Evolutionary conservation across 148 eudicot species (phyloP).

Genomic region (Cornus suecica): DNA sequence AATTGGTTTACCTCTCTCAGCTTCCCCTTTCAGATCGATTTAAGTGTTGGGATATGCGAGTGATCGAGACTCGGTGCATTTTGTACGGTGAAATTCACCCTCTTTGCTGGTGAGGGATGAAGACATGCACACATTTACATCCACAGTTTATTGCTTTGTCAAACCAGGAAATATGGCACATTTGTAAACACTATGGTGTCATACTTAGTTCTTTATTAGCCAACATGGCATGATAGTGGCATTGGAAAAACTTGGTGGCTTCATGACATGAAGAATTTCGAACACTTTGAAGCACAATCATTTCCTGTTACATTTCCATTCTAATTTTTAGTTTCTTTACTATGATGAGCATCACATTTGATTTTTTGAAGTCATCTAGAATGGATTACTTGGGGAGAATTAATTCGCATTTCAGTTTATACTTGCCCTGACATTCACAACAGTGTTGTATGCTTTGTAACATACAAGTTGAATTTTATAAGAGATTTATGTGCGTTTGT

Average conservation of each 20-base stretch:
- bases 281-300: neutral
- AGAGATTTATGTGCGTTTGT: neutral
- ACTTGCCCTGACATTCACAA: neutral
- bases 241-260: neutral
- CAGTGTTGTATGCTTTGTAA: neutral
- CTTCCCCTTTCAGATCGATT: too few relatives aligned
- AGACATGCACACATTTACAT: neutral
- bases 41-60: too few relatives aligned
- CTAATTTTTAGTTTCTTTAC: too few relatives aligned
- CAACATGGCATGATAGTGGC: too few relatives aligned
- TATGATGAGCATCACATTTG: neutral
- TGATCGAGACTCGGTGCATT: too few relatives aligned
- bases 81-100: neutral
- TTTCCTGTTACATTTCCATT: neutral
- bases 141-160: neutral
- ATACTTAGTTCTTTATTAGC: too few relatives aligned
- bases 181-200: too few relatives aligned
- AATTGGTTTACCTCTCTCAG: constrained; percentile 3
- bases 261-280: neutral
- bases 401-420: neutral
- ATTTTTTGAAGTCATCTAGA: neutral
- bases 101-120: neutral
- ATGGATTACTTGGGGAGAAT: neutral
- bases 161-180: too few relatives aligned
- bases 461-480: neutral